These are phyloP conservation scores for Aspergillus sojae DNA, from an alignment of 2,329 filamentous ascomycete genomes.

Conservation along the genomic window DNA sequence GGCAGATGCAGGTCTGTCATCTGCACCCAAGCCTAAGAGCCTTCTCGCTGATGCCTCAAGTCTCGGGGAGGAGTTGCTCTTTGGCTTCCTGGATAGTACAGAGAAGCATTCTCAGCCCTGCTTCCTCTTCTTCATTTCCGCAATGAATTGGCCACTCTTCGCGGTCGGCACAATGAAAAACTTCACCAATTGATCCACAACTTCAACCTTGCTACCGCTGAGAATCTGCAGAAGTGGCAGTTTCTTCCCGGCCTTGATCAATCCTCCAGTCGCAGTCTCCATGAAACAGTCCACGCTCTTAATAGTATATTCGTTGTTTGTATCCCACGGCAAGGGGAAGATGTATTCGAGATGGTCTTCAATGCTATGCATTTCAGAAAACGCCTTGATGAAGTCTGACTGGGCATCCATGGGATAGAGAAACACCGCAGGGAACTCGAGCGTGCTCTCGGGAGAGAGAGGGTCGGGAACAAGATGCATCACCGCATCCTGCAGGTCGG, in stretches of 20 bases:
- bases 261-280: conserved; percentile 75
- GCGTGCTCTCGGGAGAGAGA: conserved; percentile 69
- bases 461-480: conserved; percentile 72
- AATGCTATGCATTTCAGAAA: conserved; percentile 75
- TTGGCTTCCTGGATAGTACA: background rate
- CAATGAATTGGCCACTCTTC: conserved; percentile 74
- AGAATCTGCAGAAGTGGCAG: conserved; percentile 75
- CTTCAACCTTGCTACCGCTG: conserved; percentile 74
- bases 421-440: conserved; percentile 78
- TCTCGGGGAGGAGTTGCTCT: background rate
- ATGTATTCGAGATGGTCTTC: conserved; percentile 81
- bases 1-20: background rate
- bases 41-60: background rate
- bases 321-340: conserved; percentile 87
- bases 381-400: conserved; percentile 88
- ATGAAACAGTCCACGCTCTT: conserved; percentile 81
- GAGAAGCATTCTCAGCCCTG: conserved; percentile 25
- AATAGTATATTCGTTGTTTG: conserved; percentile 64
- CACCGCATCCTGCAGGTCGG: conserved; percentile 83
- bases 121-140: conserved; percentile 79
- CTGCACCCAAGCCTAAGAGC: background rate
- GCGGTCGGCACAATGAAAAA: conserved; percentile 79
- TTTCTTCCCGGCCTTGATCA: conserved; percentile 90
- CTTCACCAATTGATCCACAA: conserved; percentile 81
- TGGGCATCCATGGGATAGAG: conserved; percentile 82